Base-by-base conservation (phyloP, 441 rosid species). In the Omphalea diandra region DNA sequence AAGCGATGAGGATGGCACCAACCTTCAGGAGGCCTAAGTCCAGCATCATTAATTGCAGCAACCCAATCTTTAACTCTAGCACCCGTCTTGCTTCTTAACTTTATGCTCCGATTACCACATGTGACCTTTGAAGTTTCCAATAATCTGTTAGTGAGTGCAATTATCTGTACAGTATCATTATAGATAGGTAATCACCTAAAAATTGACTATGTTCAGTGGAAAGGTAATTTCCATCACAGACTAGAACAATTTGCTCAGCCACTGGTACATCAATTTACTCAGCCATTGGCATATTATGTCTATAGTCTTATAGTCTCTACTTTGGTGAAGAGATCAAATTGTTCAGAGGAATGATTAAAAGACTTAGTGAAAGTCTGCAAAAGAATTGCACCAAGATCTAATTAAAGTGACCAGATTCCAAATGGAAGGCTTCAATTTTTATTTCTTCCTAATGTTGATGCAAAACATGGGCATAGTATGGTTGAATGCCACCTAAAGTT, bases 1-100 rank as follows among this genome's bases (percentile, higher is more conserved):
- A 93, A 96, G 55, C 98, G 96, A 86, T 96, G 99, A 74, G 98
- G 98, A 77, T 96, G 95, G 71, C 99, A 96, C 99, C 99, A 96
- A 62, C 99, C 99, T 86, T 96, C 99, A 41, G 96, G 97, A 70
- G 98, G 98, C 81, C 90, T 81, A 70, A 93, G 97, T 58, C 96
- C 98, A 74, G 97, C 98, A 84, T 96, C 99, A 77, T 96, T 96
- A 47, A 96, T 85, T 73, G 88, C 90, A 76, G 89, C 89, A 81
- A 93, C 98, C 98, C 99, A 96, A 75, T 93, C 98, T 85, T 85
- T 96, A 74, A 86, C 94, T 83, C 90, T 96, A 63, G 84, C 86
- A 89, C 86, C 75, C 80, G 76, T 85, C 77, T 84, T 91, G 56
- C 85, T 81, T 81, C 99, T 86, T 81, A 96, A 72, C 73, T 86